Evolutionary conservation across 2,329 filamentous ascomycete species (phyloP).

Genomic region (Arthrobotrys pseudoclavata): DNA sequence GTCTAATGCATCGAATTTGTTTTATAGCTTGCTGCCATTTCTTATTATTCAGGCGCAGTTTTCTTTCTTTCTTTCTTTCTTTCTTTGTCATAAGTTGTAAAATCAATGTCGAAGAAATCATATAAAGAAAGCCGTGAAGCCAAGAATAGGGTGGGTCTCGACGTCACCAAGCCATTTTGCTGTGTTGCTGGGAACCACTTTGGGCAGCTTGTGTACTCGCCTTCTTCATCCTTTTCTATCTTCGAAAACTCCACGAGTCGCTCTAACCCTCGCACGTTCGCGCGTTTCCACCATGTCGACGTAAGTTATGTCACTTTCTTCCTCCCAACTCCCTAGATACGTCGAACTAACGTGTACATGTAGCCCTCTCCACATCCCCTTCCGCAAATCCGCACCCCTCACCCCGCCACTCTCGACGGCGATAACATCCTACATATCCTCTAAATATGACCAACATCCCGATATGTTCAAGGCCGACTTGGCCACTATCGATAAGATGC

Average conservation of each 20-base stretch:
- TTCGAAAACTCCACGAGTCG: background rate
- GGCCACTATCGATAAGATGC: constrained; percentile 84
- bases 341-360: constrained; percentile 6
- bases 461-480: constrained; percentile 95
- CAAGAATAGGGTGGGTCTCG: constrained; percentile 16
- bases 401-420: constrained; percentile 77
- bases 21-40: background rate
- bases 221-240: constrained; percentile 1
- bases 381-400: constrained; percentile 84
- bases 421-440: constrained; percentile 94
- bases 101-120: background rate
- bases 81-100: background rate
- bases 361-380: constrained; percentile 79
- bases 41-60: background rate
- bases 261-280: background rate
- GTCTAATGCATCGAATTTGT: background rate
- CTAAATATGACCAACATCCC: constrained; percentile 98
- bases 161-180: constrained; percentile 31
- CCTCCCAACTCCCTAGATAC: background rate
- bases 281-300: constrained; percentile 46
- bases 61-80: background rate
- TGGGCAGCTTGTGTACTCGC: constrained; percentile 35
- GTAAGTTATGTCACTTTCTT: constrained; percentile 15
- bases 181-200: constrained; percentile 18
- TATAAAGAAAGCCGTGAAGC: background rate